phyloP scores from a whole-genome alignment of 129 eudicot genomes.

The Flaveria bidentis region DNA sequence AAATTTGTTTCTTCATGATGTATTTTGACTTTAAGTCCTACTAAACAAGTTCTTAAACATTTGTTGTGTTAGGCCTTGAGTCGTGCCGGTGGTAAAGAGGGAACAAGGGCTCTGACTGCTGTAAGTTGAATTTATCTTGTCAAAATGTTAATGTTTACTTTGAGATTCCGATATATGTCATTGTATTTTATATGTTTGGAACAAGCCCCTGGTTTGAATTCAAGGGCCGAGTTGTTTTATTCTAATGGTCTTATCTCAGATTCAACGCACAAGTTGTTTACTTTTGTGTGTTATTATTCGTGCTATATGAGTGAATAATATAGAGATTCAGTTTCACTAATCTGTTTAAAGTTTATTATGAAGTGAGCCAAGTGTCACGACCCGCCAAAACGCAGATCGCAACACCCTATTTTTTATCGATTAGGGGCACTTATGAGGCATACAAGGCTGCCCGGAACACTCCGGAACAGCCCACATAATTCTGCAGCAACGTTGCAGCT shows the following conservation, averaged over 20 bases:
- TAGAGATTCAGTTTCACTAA: slow-evolving; percentile 48
- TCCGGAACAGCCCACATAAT: no score
- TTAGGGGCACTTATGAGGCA: no score
- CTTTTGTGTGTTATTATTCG: slow-evolving; percentile 45
- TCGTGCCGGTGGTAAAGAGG: slow-evolving; percentile 97
- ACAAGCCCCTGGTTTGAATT: slow-evolving; percentile 38
- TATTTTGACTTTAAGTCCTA: background rate
- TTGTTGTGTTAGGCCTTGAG: slow-evolving; percentile 66
- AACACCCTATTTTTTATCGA: no score
- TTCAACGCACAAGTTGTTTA: slow-evolving; percentile 45
- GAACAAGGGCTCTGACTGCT: slow-evolving; percentile 91
- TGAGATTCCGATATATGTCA: background rate
- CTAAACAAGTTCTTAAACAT: background rate
- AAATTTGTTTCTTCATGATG: slow-evolving; percentile 1
- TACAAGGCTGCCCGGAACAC: no score
- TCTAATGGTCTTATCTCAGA: slow-evolving; percentile 68
- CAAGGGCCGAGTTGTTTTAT: slow-evolving; percentile 67
- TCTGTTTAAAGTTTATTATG: slow-evolving; percentile 47
- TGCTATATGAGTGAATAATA: slow-evolving; percentile 62
- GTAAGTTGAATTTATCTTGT: slow-evolving; percentile 55
- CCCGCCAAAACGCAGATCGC: no score
- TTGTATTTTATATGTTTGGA: slow-evolving; percentile 17
- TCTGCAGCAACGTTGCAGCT: no score
- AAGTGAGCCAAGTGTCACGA: no score
- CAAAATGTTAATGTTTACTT: background rate